phyloP scores from a whole-genome alignment of 225 moss, liverwort and hornwort species.

The Asterella californica region DNA sequence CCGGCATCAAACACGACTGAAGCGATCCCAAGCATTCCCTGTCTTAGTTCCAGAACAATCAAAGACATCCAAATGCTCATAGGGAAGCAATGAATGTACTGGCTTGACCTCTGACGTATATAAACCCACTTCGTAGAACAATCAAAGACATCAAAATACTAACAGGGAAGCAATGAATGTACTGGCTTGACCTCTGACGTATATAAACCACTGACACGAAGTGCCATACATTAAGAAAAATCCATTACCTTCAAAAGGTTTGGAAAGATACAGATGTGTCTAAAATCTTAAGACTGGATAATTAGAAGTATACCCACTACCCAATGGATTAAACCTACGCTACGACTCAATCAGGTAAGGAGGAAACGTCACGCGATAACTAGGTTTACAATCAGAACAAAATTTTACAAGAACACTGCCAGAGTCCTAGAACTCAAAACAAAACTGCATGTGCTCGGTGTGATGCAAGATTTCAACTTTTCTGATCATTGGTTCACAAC shows the following conservation, averaged over 20 bases:
- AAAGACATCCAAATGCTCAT: too few relatives aligned
- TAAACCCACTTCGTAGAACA: too few relatives aligned
- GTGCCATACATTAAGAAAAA: too few relatives aligned
- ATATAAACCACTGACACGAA: too few relatives aligned
- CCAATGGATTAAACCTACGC: background rate
- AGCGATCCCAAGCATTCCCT: too few relatives aligned
- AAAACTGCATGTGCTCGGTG: constrained; percentile 11
- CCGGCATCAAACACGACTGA: too few relatives aligned
- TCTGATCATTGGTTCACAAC: constrained; percentile 19
- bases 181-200: too few relatives aligned
- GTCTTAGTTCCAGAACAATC: too few relatives aligned
- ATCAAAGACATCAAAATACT: too few relatives aligned
- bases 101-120: too few relatives aligned
- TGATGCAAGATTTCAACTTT: constrained; percentile 26
- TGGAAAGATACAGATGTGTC: background rate
- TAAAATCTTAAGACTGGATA: background rate
- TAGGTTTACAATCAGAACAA: background rate
- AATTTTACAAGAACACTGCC: constrained; percentile 14
- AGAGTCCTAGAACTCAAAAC: constrained; percentile 12
- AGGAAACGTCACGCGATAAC: background rate
- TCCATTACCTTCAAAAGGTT: background rate
- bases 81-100: too few relatives aligned
- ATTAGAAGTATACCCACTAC: background rate
- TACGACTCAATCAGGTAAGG: background rate
- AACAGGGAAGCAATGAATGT: too few relatives aligned